Evolutionary conservation across 108 stramenopile species (phyloP).

Genomic region (Nitzschia putrida): DNA sequence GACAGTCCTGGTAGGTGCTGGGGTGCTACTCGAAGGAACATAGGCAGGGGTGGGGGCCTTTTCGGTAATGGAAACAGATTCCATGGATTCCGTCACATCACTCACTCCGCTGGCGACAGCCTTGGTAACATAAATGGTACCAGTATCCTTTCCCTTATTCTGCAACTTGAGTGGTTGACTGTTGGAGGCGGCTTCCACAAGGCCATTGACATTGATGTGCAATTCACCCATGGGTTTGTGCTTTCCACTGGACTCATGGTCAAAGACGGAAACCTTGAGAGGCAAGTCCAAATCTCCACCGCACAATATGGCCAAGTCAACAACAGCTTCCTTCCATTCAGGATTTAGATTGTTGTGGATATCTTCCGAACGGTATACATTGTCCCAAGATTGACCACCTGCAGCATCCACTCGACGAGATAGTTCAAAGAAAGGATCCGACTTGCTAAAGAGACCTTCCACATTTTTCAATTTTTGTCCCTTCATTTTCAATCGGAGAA

Average conservation of each 20-base stretch:
- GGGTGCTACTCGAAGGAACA: background rate
- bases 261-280: constrained; percentile 59
- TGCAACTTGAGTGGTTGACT: constrained; percentile 23
- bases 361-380: constrained; percentile 44
- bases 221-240: constrained; percentile 66
- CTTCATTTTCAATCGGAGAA: constrained; percentile 42
- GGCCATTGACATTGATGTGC: constrained; percentile 55
- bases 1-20: constrained; percentile 6
- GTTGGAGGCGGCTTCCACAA: constrained; percentile 19
- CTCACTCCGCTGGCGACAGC: constrained; percentile 36
- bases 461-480: constrained; percentile 75
- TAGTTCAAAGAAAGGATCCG: constrained; percentile 74
- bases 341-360: constrained; percentile 72
- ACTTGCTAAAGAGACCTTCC: constrained; percentile 61
- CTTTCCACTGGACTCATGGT: constrained; percentile 60
- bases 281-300: constrained; percentile 58
- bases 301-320: constrained; percentile 57
- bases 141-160: constrained; percentile 36
- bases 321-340: constrained; percentile 53
- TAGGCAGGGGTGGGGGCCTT: constrained; percentile 7
- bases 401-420: constrained; percentile 51
- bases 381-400: constrained; percentile 53
- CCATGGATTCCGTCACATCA: constrained; percentile 29
- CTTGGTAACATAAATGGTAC: constrained; percentile 25
- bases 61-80: constrained; percentile 8